Evolutionary conservation across 176 grass and related monocot species (phyloP), one percentile per base, ranked within the genome.

Genomic region (Zoysia pacifica): DNA sequence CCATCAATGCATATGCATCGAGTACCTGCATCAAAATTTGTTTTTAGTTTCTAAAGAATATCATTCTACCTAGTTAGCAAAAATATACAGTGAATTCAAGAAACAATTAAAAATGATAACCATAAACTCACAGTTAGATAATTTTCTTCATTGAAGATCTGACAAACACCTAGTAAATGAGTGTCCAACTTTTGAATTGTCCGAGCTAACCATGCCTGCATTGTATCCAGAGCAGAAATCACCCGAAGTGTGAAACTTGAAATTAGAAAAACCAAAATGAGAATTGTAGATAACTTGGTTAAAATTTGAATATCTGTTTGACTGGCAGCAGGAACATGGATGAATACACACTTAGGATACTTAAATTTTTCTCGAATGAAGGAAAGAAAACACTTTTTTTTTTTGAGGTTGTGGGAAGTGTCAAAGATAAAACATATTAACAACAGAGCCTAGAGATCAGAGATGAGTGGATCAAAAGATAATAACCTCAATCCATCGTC

Each of bases 1-100:
- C 96, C 96, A 99, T 94, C 64, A 99, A 61, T 74, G 96, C 90
- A 74, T 95, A 99, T 66, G 96, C 96, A 86, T 99, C 96, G 79
- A 99, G 72, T 62, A 86, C 96, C 96, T 99, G 74, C 15, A 77
- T 85, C 52, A 72, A 78, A 20, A 50, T 56, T 69, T 28, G 28
- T 28, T 28, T 28, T 28, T 50, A 84, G 48, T 39, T 12, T 8
- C 80, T 69, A 70, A 84, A 65, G 2, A 65, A 81, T 65, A 72
- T 36, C 52, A 82, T 37, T 79, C 62, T 39, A 86, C 48, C 47
- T 10, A 75, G 51, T 70, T 80, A 46, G 44, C 15, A 6, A 76
- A 83, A 74, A 40, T 48, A 56, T 46, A 38, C 38, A 66, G 38
- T 51, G 39, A 62, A 59, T 62, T n/a, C 2, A 61, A 72, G 38